phyloP scores from a whole-genome alignment of 352 stramenopile species.

The Globisporangium spinosum region DNA sequence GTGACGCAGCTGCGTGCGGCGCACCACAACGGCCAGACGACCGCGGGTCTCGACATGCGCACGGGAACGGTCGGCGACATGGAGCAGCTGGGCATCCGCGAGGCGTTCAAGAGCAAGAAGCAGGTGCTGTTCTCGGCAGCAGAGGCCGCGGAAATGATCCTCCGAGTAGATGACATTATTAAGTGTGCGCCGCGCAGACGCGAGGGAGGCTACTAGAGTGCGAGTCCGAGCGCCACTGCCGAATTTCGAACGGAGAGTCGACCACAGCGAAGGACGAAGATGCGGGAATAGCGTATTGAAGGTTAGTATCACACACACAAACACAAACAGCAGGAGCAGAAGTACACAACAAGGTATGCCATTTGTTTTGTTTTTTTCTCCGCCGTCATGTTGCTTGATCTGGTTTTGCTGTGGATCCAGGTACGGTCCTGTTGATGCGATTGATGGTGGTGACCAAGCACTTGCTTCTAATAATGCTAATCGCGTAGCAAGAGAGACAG shows the following conservation, averaged over 20 bases:
- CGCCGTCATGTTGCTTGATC: background rate
- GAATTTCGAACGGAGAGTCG: too few species aligned
- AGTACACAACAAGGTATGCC: slow-evolving; percentile 8
- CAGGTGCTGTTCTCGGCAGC: slow-evolving; percentile 96
- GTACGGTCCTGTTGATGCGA: too few species aligned
- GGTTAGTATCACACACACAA: slow-evolving; percentile 9
- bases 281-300: background rate
- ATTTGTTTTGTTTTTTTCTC: slow-evolving; percentile 2
- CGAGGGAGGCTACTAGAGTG: slow-evolving; percentile 38
- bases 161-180: slow-evolving; percentile 99
- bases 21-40: slow-evolving; percentile 90
- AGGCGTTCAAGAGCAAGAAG: slow-evolving; percentile 95
- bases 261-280: background rate
- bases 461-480: background rate
- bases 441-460: background rate
- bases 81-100: slow-evolving; percentile 95
- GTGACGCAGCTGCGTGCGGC: slow-evolving; percentile 94
- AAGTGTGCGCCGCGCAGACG: slow-evolving; percentile 89
- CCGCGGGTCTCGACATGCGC: slow-evolving; percentile 96
- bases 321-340: slow-evolving; percentile 1
- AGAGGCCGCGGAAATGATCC: slow-evolving; percentile 99
- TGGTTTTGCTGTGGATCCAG: background rate
- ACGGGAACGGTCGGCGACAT: slow-evolving; percentile 96
- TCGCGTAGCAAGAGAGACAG: background rate
- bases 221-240: background rate